Percentiles rank a stretch among this genome's conserved stretches.
These are phyloP conservation scores for Blastobotrys attinorum DNA, from an alignment of 805 yeast genomes.

Conservation along the genomic window DNA sequence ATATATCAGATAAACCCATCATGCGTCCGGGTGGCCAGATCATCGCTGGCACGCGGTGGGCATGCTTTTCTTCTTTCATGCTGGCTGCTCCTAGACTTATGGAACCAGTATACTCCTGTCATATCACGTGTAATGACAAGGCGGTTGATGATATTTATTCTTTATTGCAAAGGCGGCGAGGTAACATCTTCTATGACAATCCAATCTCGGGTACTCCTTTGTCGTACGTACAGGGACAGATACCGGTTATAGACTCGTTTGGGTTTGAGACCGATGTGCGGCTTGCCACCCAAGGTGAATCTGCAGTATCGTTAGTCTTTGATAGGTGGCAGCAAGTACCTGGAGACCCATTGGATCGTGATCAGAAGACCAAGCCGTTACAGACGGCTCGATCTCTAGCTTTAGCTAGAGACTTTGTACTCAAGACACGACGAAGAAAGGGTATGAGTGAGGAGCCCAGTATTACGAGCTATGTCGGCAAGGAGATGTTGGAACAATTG, in stretches of 20 bases:
- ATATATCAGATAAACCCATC: conserved; percentile 39
- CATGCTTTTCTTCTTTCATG: conserved; percentile 73
- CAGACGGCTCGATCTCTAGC: conserved; percentile 65
- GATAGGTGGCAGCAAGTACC: conserved; percentile 73
- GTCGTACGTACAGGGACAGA: conserved; percentile 47
- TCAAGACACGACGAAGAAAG: conserved; percentile 83
- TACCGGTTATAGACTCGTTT: conserved; percentile 86
- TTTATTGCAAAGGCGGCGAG: conserved; percentile 60
- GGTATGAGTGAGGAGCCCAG: conserved; percentile 72
- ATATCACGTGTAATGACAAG: conserved; percentile 45
- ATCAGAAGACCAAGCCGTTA: conserved; percentile 55
- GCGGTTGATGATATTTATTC: conserved; percentile 43
- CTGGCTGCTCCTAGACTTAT: conserved; percentile 69
- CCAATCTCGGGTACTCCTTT: conserved; percentile 72
- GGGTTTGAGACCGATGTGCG: conserved; percentile 87
- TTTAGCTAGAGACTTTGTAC: conserved; percentile 78
- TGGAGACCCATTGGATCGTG: conserved; percentile 80
- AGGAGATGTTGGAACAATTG: conserved; percentile 46
- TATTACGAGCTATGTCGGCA: conserved; percentile 59
- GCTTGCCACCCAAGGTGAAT: conserved; percentile 69
- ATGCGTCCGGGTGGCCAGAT: conserved; percentile 59
- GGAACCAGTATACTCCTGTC: conserved; percentile 71
- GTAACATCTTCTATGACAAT: conserved; percentile 39
- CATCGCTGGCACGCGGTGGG: conserved; percentile 74
- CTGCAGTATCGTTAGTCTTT: conserved; percentile 59